These are phyloP conservation scores for Vicia sativa DNA, from an alignment of 306 rosid species.

Conservation along the genomic window DNA sequence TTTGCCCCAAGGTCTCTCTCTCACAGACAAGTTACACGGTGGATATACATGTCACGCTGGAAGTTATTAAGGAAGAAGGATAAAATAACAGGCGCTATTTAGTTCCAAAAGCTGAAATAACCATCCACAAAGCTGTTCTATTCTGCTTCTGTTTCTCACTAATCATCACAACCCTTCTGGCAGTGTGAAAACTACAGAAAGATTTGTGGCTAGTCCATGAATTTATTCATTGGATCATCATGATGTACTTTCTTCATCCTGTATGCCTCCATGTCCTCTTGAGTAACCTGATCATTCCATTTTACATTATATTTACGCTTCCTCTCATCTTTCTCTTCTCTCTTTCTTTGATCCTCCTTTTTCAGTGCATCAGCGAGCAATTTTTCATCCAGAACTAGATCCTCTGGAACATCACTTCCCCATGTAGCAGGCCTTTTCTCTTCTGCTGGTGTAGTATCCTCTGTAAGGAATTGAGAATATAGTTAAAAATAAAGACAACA, in stretches of 20 bases:
- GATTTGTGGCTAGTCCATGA: neutral
- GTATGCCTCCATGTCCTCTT: slow-evolving; percentile 33
- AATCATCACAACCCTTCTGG: neutral
- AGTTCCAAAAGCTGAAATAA: slow-evolving; percentile 2
- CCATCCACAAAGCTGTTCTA: slow-evolving; percentile 13
- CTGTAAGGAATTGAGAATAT: slow-evolving; percentile 1
- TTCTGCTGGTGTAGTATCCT: slow-evolving; percentile 26
- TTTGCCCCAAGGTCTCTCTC: too few relatives aligned
- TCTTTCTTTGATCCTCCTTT: slow-evolving; percentile 35
- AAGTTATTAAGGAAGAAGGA: neutral
- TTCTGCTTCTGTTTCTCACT: neutral
- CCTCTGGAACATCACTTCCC: slow-evolving; percentile 41
- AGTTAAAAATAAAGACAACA: neutral
- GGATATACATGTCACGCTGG: neutral
- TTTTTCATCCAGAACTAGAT: slow-evolving; percentile 37
- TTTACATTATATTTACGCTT: slow-evolving; percentile 35
- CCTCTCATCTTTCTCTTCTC: slow-evolving; percentile 37
- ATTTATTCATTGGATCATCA: slow-evolving; percentile 31
- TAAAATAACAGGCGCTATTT: neutral
- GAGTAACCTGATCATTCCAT: slow-evolving; percentile 34
- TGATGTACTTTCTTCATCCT: slow-evolving; percentile 33
- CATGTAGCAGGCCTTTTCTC: slow-evolving; percentile 38
- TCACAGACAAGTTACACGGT: too few relatives aligned
- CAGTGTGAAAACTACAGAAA: slow-evolving; percentile 1
- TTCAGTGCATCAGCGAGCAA: slow-evolving; percentile 37